Base-by-base conservation (phyloP, 179 eudicot species). In the Gypsophila paniculata region DNA sequence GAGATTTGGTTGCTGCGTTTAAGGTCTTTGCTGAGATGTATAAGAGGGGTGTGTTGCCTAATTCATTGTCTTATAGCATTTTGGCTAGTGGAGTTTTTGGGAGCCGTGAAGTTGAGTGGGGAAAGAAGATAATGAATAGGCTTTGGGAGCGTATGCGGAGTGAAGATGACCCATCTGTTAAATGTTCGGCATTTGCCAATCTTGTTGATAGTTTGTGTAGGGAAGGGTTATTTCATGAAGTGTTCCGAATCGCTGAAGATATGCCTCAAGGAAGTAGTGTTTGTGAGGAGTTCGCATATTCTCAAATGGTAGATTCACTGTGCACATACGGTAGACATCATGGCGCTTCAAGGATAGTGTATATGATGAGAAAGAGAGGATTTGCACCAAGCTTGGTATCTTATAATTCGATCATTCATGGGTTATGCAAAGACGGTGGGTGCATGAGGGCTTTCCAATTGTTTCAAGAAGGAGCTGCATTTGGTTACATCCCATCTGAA, bases 391-490 rank as follows among this genome's bases (percentile, higher is more conserved):
- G 94, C 69, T 72, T 73, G 42, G 80, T 80, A 52, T 87, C 92
- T 2, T 94, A 89, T 78, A 89, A 94, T 79, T 78, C 84, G 63
- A 85, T 90, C 59, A 80, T 94, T 36, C 97, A 94, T 77, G 97
- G 97, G 9, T 76, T 91, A 26, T 75, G 90, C 65, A 82, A 75
- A 76, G 87, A 83, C 32, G 87, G 88, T 29, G 90, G 91, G 51
- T 88, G 82, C 85, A 88, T 89, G 86, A 87, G 99, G 84, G 99
- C 97, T 59, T 94, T 82, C 75, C 99, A 94, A 71, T 77, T 94
- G 77, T 81, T 89, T 78, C 89, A 89, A 84, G 92, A 91, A 78
- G 99, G 99, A 71, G 75, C 76, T 65, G 69, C 73, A 21, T 85
- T 88, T 58, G 89, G 89, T 14, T 94, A 89, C 79, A 64, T 59